A percentile compares a stretch with the other conserved stretches of the same genome.
These are phyloP conservation scores for Talaromyces adpressus DNA, from an alignment of 495 filamentous ascomycete genomes.

Conservation along the genomic window DNA sequence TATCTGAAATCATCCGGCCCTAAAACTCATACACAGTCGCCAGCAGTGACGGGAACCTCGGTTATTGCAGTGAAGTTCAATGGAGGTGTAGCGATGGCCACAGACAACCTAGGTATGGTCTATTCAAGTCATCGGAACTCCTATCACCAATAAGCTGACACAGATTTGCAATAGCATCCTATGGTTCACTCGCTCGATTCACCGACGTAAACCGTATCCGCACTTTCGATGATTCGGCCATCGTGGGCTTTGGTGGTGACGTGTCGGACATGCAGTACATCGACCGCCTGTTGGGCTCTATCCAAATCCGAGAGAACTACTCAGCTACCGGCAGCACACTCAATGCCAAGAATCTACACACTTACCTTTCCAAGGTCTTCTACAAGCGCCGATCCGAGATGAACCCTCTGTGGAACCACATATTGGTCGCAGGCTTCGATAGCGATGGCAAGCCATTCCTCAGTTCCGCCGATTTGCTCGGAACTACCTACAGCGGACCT, in stretches of 20 bases:
- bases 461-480: conserved; percentile 81
- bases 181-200: conserved; percentile 95
- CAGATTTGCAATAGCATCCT: conserved; percentile 60
- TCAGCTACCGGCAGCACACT: conserved; percentile 51
- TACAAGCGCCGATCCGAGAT: conserved; percentile 92
- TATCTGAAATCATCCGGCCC: conserved; percentile 67
- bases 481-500: conserved; percentile 81
- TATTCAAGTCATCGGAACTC: conserved; percentile 4
- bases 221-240: conserved; percentile 61
- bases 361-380: conserved; percentile 87
- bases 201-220: conserved; percentile 87
- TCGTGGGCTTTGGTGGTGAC: conserved; percentile 88
- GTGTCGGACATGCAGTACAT: conserved; percentile 98
- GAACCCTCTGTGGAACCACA: conserved; percentile 94
- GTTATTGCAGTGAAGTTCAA: conserved; percentile 92
- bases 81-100: conserved; percentile 90
- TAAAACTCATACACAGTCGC: conserved; percentile 80
- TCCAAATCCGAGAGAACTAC: conserved; percentile 88
- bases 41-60: conserved; percentile 92
- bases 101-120: conserved; percentile 82
- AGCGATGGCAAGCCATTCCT: conserved; percentile 76
- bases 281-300: conserved; percentile 76
- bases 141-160: conserved; percentile 3
- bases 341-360: conserved; percentile 90
- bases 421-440: conserved; percentile 86